phyloP scores from a whole-genome alignment of 768 basidiomycete genomes.

The Tulasnella sp. region DNA sequence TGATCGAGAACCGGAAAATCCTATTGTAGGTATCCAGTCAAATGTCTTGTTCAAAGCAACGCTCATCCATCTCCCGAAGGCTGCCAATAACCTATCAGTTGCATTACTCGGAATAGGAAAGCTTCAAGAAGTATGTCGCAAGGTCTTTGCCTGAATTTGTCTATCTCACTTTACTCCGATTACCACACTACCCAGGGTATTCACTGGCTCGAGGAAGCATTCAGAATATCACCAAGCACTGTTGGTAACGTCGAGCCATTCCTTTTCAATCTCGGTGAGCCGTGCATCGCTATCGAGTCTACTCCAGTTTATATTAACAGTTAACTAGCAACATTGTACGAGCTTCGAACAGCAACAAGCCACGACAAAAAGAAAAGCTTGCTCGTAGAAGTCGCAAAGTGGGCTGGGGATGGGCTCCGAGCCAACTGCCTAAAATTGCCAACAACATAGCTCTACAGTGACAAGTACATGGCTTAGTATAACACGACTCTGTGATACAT shows the following conservation, averaged over 20 bases:
- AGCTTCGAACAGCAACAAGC: slow-evolving; percentile 59
- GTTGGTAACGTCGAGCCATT: slow-evolving; percentile 70
- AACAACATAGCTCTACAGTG: too few relatives aligned
- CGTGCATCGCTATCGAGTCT: background rate
- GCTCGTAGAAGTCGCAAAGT: slow-evolving; percentile 63
- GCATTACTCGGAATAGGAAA: slow-evolving; percentile 56
- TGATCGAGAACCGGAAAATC: slow-evolving; percentile 44
- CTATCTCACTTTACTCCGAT: background rate
- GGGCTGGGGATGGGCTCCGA: slow-evolving; percentile 74
- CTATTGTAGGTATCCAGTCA: slow-evolving; percentile 34
- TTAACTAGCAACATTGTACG: slow-evolving; percentile 63
- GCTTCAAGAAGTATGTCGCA: slow-evolving; percentile 45
- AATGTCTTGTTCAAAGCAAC: background rate
- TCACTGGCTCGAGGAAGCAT: slow-evolving; percentile 47
- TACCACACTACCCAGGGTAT: slow-evolving; percentile 41
- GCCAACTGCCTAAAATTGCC: slow-evolving; percentile 61
- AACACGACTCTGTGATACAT: too few relatives aligned
- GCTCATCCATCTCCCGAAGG: slow-evolving; percentile 29
- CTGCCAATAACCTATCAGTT: slow-evolving; percentile 67
- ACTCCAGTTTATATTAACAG: background rate
- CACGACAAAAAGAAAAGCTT: slow-evolving; percentile 65
- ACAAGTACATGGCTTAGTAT: too few relatives aligned
- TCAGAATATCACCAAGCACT: slow-evolving; percentile 51
- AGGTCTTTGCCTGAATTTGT: background rate
- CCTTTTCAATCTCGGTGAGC: slow-evolving; percentile 70